These are phyloP conservation scores for Aegilops sharonensis DNA, from an alignment of 176 grass and related monocot species.

Conservation along the genomic window DNA sequence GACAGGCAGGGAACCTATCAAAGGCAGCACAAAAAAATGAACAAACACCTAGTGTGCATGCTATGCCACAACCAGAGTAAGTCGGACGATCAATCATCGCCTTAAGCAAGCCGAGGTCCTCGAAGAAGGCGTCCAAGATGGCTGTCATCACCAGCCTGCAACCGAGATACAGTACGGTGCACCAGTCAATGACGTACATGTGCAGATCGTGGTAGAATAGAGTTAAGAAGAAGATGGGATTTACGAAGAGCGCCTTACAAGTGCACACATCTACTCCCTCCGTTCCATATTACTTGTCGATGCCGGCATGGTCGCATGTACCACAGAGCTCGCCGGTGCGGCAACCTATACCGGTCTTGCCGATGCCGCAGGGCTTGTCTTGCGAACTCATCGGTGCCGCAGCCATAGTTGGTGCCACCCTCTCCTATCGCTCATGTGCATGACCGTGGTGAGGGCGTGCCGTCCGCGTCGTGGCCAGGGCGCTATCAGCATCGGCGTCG, in stretches of 20 bases:
- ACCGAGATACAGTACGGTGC: constrained; percentile 19
- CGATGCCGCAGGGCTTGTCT: no score
- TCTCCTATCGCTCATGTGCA: no score
- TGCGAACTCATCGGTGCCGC: no score
- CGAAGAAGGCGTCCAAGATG: constrained; percentile 63
- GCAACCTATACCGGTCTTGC: no score
- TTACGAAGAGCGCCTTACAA: constrained; percentile 35
- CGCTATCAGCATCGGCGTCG: no score
- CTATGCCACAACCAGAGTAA: neutral
- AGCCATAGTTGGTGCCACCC: no score
- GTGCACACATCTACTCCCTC: constrained; percentile 43
- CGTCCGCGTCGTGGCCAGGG: no score
- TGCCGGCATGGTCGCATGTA: neutral
- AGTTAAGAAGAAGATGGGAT: neutral
- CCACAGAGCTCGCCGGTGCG: no score
- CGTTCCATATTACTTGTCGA: no score
- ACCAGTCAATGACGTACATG: neutral
- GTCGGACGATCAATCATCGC: neutral
- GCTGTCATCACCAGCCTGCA: constrained; percentile 62
- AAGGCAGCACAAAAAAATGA: constrained; percentile 15
- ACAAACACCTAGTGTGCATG: constrained; percentile 19
- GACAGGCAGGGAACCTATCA: constrained; percentile 78
- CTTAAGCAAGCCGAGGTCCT: constrained; percentile 91
- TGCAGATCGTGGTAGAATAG: neutral
- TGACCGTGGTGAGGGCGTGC: no score